Evolutionary conservation across 108 stramenopile species (phyloP), one percentile per base, ranked within the genome.

Genomic region (Cylindrotheca fusiformis): DNA sequence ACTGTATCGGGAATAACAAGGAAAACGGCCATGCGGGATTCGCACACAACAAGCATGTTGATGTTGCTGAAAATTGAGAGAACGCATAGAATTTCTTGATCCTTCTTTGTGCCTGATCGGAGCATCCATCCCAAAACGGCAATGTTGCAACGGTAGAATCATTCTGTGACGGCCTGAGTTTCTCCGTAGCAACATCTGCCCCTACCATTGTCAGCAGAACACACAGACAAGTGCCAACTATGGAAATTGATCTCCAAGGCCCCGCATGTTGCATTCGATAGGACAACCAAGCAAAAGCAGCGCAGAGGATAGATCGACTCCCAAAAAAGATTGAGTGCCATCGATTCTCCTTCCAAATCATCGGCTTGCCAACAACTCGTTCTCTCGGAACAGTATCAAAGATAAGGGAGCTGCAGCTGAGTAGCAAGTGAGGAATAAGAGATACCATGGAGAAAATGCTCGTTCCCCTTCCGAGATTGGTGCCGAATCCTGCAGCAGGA

Each of bases 1-100:
- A 24, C 55, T 86, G 85, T 54, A 86, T 86, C 10, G 85, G 67
- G 0, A 86, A 60, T 22, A 83, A 47, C 25, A 86, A 74, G 0
- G 69, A 29, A 23, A 86, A 57, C 3, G 74, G 70, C 79, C 79
- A 86, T 31, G 60, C 70, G 0, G 85, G 85, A 60, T 86, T 86
- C 0, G 28, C 22, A 26, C 33, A 21, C 4, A 20, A 24, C 20
- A 86, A 27, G 54, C 81, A 83, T 28, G 77, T 77, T 20, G 81
- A 24, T 20, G 85, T 83, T 8, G 85, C 85, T 70, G 81, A 58
- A 47, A 82, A 86, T 57, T 86, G 85, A 41, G 69, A 66, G 36
- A 81, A 86, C 3, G 85, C 85, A 52, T 86, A 86, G 58, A 82
- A 86, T 4, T 32, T 31, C 66, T 86, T 86, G 85, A 86, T 83